phyloP scores from a whole-genome alignment of 768 basidiomycete genomes.

The Polyporus arcularius region DNA sequence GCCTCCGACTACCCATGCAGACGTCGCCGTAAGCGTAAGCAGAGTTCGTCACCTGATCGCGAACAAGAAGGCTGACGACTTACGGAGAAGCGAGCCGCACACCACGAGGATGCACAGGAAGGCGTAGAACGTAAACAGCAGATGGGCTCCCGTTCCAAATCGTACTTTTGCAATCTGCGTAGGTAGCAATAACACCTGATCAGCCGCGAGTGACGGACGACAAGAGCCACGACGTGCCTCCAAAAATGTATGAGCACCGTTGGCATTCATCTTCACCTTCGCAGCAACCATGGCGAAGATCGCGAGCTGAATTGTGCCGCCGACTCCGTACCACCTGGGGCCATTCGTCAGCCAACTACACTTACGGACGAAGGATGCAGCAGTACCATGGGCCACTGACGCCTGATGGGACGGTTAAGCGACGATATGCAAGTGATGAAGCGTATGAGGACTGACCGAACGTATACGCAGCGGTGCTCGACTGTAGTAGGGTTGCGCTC shows the following conservation, averaged over 20 bases:
- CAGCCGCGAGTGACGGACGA: neutral
- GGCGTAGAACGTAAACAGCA: constrained; percentile 54
- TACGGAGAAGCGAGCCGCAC: constrained; percentile 50
- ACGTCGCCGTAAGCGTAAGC: neutral
- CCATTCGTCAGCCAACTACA: neutral
- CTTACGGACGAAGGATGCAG: neutral
- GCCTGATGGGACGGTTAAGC: constrained; percentile 26
- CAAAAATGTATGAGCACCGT: constrained; percentile 57
- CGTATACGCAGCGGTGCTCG: constrained; percentile 52
- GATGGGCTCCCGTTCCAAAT: constrained; percentile 47
- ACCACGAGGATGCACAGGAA: constrained; percentile 54
- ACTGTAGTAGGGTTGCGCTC: constrained; percentile 58
- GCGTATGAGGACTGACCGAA: constrained; percentile 33
- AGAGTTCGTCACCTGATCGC: too few species aligned
- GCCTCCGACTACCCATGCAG: constrained; percentile 32
- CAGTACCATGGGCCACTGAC: constrained; percentile 51
- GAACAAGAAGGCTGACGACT: constrained; percentile 15
- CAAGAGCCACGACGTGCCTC: constrained; percentile 35
- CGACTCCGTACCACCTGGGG: constrained; percentile 50
- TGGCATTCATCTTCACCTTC: constrained; percentile 61
- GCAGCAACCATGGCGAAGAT: constrained; percentile 56
- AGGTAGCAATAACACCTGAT: neutral
- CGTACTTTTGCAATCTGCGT: constrained; percentile 48
- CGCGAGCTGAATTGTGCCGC: constrained; percentile 54
- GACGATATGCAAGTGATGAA: neutral